Evolutionary conservation across 495 filamentous ascomycete species (phyloP).

Genomic region (Xylaria cubensis): DNA sequence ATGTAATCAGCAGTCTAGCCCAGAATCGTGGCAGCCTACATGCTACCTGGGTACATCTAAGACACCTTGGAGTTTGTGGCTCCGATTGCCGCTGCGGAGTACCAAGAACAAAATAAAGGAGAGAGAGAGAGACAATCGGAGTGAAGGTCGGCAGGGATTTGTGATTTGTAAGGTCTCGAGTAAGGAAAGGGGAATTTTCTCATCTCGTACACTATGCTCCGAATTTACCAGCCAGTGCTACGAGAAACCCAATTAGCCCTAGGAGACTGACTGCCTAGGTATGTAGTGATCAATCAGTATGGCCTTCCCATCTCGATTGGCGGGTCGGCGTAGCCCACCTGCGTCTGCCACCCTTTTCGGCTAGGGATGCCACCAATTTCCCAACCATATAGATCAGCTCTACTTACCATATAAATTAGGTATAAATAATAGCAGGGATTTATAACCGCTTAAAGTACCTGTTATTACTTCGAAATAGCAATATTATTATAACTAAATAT

Average conservation of each 20-base stretch:
- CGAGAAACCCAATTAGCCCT: background rate
- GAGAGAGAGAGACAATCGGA: background rate
- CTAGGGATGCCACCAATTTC: no score
- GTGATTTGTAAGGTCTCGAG: background rate
- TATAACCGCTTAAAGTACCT: no score
- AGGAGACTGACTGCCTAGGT: background rate
- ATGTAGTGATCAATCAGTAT: background rate
- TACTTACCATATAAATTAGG: no score
- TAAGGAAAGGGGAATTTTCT: background rate
- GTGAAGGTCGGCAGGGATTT: conserved; percentile 1
- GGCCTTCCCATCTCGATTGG: background rate
- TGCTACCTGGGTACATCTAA: background rate
- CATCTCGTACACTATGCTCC: background rate
- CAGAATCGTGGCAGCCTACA: background rate
- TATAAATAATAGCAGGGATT: no score
- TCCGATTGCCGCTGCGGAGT: conserved; percentile 25
- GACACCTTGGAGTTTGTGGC: background rate
- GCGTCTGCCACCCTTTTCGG: no score
- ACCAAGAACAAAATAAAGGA: background rate
- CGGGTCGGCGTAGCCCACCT: background rate
- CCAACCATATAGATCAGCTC: no score
- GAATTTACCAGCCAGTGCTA: background rate
- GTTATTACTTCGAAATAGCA: no score
- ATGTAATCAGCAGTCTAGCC: background rate
- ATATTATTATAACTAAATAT: no score